Conservation (phyloP, 352 stramenopile species). For the Phytopythium delawarense region DNA sequence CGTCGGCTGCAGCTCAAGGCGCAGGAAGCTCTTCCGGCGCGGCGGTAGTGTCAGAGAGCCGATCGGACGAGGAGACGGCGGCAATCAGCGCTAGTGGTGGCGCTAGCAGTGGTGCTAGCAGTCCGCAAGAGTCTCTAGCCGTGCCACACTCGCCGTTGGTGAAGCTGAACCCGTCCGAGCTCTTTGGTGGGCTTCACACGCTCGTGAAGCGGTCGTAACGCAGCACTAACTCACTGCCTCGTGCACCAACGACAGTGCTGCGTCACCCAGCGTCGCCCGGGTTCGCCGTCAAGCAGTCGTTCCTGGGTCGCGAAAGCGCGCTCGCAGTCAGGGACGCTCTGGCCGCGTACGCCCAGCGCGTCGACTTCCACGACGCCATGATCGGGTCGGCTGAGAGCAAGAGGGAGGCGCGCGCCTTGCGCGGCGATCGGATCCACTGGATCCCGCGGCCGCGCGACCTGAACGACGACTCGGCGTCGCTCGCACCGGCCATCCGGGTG, state of each 20-base stretch:
- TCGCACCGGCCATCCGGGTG: conserved; percentile 33
- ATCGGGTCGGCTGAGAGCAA: conserved; percentile 36
- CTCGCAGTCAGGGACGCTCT: conserved; percentile 37
- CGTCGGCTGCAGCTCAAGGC: background rate
- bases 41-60: background rate
- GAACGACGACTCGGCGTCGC: conserved; percentile 13
- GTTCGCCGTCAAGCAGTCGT: conserved; percentile 47
- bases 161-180: conserved; percentile 52
- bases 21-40: background rate
- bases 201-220: background rate
- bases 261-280: conserved; percentile 42
- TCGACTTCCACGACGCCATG: conserved; percentile 43
- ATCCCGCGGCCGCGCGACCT: conserved; percentile 41
- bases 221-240: background rate
- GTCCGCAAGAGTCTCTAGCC: background rate
- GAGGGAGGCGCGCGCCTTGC: conserved; percentile 34
- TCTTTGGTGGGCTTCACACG: conserved; percentile 39
- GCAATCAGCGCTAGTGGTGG: background rate
- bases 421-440: conserved; percentile 70
- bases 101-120: background rate
- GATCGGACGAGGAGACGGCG: background rate
- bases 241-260: conserved; percentile 24
- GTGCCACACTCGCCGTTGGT: background rate
- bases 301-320: conserved; percentile 35
- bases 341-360: conserved; percentile 16